These are phyloP conservation scores for Anthracocystis panici-leucophaei DNA, from an alignment of 1,284 basidiomycete genomes.

Conservation along the genomic window DNA sequence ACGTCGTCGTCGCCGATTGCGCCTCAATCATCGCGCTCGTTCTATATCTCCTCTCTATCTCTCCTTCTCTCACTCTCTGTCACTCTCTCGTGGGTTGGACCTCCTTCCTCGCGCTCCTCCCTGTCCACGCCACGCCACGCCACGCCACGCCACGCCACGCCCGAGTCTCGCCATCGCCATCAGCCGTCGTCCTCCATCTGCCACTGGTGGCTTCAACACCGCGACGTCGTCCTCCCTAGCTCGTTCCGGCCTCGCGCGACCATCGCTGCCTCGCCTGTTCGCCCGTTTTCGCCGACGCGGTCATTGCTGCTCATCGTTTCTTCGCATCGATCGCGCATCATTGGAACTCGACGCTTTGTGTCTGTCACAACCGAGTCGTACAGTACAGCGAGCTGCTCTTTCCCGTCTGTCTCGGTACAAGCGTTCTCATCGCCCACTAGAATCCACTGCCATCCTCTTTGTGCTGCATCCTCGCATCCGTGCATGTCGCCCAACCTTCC, in stretches of 20 bases:
- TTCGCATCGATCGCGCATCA: slow-evolving; percentile 4
- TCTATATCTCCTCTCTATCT: background rate
- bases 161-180: background rate
- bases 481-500: background rate
- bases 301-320: background rate
- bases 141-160: slow-evolving; percentile 1
- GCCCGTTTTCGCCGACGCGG: background rate
- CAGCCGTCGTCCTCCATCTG: background rate
- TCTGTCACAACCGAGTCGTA: background rate
- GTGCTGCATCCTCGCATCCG: background rate
- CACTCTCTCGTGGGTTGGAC: slow-evolving; percentile 6
- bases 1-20: too few species aligned
- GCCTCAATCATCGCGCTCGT: background rate
- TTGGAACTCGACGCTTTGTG: background rate
- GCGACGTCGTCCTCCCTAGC: background rate
- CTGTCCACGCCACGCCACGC: slow-evolving; percentile 1
- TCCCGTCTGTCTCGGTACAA: background rate
- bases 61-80: background rate
- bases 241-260: background rate
- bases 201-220: slow-evolving; percentile 1
- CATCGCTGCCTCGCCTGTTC: background rate
- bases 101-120: background rate
- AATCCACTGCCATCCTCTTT: background rate
- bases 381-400: background rate
- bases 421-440: background rate